Conservation (phyloP, 2,329 filamentous ascomycete species). For the Thermoascus crustaceus region DNA sequence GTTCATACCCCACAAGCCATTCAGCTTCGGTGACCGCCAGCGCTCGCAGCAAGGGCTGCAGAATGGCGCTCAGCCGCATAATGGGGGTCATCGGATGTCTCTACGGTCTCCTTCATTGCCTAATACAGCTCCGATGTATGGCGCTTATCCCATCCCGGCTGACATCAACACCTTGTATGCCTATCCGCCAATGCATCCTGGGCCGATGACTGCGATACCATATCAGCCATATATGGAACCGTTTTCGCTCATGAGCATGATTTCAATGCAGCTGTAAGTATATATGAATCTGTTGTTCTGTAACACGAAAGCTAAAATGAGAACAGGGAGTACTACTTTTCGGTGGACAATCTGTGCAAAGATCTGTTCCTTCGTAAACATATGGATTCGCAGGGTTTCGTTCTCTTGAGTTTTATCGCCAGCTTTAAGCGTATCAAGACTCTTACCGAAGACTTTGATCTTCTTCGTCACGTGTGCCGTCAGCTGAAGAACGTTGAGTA, state of each 20-base stretch:
- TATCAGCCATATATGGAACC: constrained; percentile 53
- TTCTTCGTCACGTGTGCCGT: constrained; percentile 67
- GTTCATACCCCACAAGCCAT: constrained; percentile 33
- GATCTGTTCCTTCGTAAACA: constrained; percentile 79
- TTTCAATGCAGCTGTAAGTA: constrained; percentile 51
- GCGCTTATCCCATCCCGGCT: constrained; percentile 32
- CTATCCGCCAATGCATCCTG: constrained; percentile 46
- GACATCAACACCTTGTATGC: constrained; percentile 50
- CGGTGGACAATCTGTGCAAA: constrained; percentile 88
- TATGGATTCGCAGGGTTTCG: constrained; percentile 95
- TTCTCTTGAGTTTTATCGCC: constrained; percentile 68
- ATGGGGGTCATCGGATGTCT: constrained; percentile 43
- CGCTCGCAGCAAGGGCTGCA: constrained; percentile 30
- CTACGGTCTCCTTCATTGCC: constrained; percentile 57
- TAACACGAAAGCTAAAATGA: constrained; percentile 22
- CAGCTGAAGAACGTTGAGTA: constrained; percentile 67
- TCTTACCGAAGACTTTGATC: constrained; percentile 61
- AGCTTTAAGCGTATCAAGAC: constrained; percentile 78
- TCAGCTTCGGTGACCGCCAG: constrained; percentile 35
- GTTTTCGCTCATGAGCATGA: constrained; percentile 49
- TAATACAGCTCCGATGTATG: constrained; percentile 43
- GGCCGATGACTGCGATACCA: constrained; percentile 49
- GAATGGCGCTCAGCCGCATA: constrained; percentile 30
- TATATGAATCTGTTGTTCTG: neutral
- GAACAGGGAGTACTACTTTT: constrained; percentile 89